Evolutionary conservation across 345 rosid species (phyloP), one percentile per base, ranked within the genome.

Genomic region (Isatis tinctoria): DNA sequence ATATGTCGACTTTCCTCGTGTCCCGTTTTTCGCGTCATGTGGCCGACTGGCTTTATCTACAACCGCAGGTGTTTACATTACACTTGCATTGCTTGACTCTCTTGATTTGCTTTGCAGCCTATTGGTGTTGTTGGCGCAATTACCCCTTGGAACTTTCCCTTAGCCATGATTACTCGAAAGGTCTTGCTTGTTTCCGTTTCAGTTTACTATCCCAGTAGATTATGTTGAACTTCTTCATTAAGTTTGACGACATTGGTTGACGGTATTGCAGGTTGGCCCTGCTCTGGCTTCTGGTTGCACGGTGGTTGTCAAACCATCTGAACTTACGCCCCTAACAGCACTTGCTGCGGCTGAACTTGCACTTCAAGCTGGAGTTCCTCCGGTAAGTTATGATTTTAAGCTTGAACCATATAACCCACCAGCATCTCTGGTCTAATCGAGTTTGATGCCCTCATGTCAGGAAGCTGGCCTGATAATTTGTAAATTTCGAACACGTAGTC

Each of bases 231-330:
- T 7, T 30, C 27, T 28, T 14, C 60, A 24, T 59, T 61, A 32
- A 62, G 33, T 70, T 30, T 83, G 64, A 67, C 13, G 63, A 78
- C 33, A 36, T 62, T 74, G 70, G 57, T 74, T 70, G 63, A 69
- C 74, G 22, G 58, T 52, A 54, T 37, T 74, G 56, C 79, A 95
- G 98, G 92, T 92, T 82, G 98, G 99, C 57, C 99, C 99, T 57
- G 99, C 99, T 73, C 92, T 95, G 79, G 98, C 99, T 40, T 86
- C 92, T 87, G 99, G 99, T 39, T 95, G 99, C 84, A 92, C 99
- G 56, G 94, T 90, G 69, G 94, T 95, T 73, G 73, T 95, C 77
- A 95, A 95, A 81, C 97, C 99, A 66, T 95, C 98, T 45, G 98
- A 92, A 80, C 85, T 92, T 70, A 95, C 98, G 2, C 99, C 99